phyloP scores from a whole-genome alignment of 192 early-diverging fungal species.

The Oehlia diaphana region DNA sequence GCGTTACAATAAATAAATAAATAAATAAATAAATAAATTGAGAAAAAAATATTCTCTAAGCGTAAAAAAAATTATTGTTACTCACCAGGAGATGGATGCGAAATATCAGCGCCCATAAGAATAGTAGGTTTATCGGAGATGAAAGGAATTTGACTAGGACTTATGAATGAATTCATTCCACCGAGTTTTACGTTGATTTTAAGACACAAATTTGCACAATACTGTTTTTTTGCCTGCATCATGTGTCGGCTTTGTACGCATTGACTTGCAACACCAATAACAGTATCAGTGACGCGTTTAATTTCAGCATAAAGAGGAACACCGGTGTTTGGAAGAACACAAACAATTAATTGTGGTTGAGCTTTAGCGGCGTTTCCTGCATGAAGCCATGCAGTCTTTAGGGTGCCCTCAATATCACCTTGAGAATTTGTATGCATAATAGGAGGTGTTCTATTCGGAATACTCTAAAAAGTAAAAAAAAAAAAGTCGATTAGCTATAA shows the following conservation, averaged over 20 bases:
- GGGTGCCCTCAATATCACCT: constrained; percentile 68
- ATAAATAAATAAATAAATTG: not conserved
- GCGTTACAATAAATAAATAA: not conserved
- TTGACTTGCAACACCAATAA: constrained; percentile 87
- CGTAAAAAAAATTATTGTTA: constrained; percentile 18
- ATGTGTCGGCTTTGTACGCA: constrained; percentile 87
- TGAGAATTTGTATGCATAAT: constrained; percentile 56
- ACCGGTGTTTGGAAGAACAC: constrained; percentile 79
- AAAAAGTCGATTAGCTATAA: not conserved
- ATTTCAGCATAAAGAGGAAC: constrained; percentile 75
- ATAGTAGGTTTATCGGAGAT: constrained; percentile 73
- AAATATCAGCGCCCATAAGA: constrained; percentile 91
- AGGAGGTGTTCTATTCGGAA: constrained; percentile 48
- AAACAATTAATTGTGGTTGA: constrained; percentile 80
- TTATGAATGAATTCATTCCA: constrained; percentile 79
- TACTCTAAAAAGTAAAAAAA: constrained; percentile 26
- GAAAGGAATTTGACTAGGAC: constrained; percentile 64
- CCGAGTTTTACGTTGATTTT: constrained; percentile 96
- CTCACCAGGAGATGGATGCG: constrained; percentile 77
- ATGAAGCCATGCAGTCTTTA: constrained; percentile 68
- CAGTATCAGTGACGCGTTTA: constrained; percentile 87
- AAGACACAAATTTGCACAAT: constrained; percentile 93
- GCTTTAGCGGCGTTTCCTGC: constrained; percentile 66
- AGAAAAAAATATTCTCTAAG: no score
- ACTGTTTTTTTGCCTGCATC: constrained; percentile 76